Evolutionary conservation across 2,329 filamentous ascomycete species (phyloP).

Genomic region (Claviceps maximensis): DNA sequence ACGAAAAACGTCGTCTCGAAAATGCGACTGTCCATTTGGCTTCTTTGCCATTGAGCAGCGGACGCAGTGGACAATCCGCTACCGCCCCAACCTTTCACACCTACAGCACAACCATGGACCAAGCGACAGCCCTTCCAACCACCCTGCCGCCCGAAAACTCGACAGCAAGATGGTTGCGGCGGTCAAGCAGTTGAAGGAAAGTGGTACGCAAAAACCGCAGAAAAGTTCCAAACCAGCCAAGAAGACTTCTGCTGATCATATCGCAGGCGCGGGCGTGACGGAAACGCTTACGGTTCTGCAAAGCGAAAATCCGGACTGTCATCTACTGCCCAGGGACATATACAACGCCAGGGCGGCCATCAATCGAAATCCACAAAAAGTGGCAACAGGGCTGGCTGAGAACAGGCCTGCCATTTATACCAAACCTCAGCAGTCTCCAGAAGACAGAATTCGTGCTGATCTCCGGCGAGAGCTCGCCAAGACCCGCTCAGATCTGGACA

Average conservation of each 20-base stretch:
- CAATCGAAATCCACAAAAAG: conserved; percentile 50
- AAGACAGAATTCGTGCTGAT: conserved; percentile 51
- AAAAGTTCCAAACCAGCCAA: conserved; percentile 4
- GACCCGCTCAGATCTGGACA: conserved; percentile 41
- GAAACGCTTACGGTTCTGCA: conserved; percentile 55
- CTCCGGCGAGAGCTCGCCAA: conserved; percentile 47
- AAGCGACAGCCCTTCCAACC: conserved; percentile 52
- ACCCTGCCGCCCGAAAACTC: conserved; percentile 51
- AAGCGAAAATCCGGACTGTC: conserved; percentile 48
- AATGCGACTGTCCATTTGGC: conserved; percentile 56
- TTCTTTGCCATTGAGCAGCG: conserved; percentile 57
- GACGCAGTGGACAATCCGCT: conserved; percentile 53
- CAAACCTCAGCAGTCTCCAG: conserved; percentile 48
- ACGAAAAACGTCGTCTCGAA: conserved; percentile 53
- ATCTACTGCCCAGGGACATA: conserved; percentile 50
- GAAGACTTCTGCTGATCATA: conserved; percentile 9
- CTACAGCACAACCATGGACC: conserved; percentile 51
- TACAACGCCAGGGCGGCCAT: conserved; percentile 56
- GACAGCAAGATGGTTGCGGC: conserved; percentile 56
- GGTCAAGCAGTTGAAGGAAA: conserved; percentile 52
- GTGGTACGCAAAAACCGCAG: conserved; percentile 33
- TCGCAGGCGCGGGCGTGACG: conserved; percentile 46
- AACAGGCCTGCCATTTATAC: conserved; percentile 52
- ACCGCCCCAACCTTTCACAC: conserved; percentile 45
- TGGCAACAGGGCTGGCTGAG: conserved; percentile 45